phyloP scores from a whole-genome alignment of 1,284 basidiomycete species.

The Tausonia pullulans region DNA sequence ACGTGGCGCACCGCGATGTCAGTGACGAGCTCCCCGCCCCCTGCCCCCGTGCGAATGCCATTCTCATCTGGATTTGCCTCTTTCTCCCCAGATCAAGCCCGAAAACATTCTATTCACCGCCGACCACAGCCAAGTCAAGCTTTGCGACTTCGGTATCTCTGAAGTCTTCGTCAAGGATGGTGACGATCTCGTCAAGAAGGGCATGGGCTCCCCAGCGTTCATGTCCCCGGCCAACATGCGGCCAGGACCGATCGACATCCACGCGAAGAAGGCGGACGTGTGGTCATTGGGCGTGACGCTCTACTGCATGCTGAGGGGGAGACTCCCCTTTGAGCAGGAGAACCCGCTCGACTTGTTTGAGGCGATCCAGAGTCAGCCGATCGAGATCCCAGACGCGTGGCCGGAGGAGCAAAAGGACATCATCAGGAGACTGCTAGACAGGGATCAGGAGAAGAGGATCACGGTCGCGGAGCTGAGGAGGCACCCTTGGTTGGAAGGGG shows the following conservation, averaged over 20 bases:
- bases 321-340: conserved; percentile 40
- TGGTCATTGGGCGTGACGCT: conserved; percentile 38
- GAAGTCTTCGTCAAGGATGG: conserved; percentile 41
- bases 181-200: conserved; percentile 37
- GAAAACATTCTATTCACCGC: conserved; percentile 43
- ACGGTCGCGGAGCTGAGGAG: conserved; percentile 31
- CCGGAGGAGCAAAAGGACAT: conserved; percentile 29
- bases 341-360: conserved; percentile 42
- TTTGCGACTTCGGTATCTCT: conserved; percentile 47
- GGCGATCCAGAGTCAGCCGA: conserved; percentile 37
- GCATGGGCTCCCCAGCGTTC: conserved; percentile 44
- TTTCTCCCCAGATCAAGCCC: conserved; percentile 36
- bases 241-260: conserved; percentile 23
- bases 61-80: neutral
- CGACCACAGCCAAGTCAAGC: conserved; percentile 41
- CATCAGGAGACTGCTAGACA: conserved; percentile 32
- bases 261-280: conserved; percentile 40
- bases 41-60: neutral
- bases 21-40: conserved; percentile 14
- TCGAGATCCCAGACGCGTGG: conserved; percentile 32
- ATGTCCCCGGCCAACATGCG: conserved; percentile 37
- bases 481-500: conserved; percentile 36
- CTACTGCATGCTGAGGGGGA: conserved; percentile 43
- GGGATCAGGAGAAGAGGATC: conserved; percentile 32
- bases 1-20: conserved; percentile 41